Conservation (phyloP, 805 yeast species). For the Candida sonorensis region DNA sequence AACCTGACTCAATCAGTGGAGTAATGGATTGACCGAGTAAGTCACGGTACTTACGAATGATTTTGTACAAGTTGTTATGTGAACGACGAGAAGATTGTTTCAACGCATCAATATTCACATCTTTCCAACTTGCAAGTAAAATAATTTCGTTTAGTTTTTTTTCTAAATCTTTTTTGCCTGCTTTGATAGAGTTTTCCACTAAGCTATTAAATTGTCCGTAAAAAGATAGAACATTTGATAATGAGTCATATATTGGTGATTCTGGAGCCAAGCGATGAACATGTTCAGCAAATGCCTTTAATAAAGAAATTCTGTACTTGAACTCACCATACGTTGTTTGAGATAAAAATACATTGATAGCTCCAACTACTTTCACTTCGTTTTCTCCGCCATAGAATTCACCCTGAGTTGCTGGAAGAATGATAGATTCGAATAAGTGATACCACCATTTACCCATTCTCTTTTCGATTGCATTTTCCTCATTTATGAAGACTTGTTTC, state of each 20-base stretch:
- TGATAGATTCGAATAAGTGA: conserved; percentile 75
- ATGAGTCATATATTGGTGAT: conserved; percentile 29
- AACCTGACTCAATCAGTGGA: conserved; percentile 53
- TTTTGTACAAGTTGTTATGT: conserved; percentile 75
- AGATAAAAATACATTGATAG: conserved; percentile 69
- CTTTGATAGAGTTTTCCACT: conserved; percentile 38
- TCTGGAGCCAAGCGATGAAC: conserved; percentile 26
- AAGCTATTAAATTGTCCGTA: conserved; percentile 57
- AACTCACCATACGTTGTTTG: conserved; percentile 76
- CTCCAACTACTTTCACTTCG: conserved; percentile 38
- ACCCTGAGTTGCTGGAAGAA: conserved; percentile 41
- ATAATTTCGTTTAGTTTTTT: conserved; percentile 83
- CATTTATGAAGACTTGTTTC: conserved; percentile 67
- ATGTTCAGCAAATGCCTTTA: conserved; percentile 61
- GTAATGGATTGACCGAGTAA: conserved; percentile 46
- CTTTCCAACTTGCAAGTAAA: conserved; percentile 93
- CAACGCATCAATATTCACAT: conserved; percentile 86
- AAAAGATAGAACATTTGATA: conserved; percentile 53
- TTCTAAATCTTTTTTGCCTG: conserved; percentile 49
- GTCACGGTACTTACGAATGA: conserved; percentile 74
- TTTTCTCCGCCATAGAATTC: conserved; percentile 29
- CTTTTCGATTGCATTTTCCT: conserved; percentile 41
- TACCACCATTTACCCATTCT: conserved; percentile 85
- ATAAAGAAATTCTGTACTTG: conserved; percentile 46
- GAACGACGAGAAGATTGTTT: conserved; percentile 91